Percentiles rank a stretch among this genome's conserved stretches.
phyloP scores from a whole-genome alignment of 2,329 filamentous ascomycete species.

The Paramyrothecium roridum region DNA sequence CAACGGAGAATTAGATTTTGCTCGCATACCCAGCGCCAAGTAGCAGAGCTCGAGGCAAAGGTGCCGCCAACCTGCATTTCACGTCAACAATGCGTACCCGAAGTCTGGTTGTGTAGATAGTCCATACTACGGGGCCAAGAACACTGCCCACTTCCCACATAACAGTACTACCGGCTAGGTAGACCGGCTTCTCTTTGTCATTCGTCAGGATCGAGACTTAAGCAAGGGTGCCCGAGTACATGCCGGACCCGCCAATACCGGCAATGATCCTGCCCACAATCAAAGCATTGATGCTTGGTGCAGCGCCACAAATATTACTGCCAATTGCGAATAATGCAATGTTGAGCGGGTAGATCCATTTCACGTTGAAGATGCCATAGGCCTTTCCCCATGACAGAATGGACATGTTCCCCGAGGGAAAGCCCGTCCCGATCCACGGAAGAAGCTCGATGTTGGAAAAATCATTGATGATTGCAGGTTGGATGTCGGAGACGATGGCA shows the following conservation, averaged over 20 bases:
- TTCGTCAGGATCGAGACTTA: conserved; percentile 20
- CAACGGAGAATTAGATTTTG: no score
- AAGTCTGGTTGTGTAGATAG: neutral
- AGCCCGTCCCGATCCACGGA: conserved; percentile 33
- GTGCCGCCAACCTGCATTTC: conserved; percentile 27
- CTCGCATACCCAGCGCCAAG: conserved; percentile 30
- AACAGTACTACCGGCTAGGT: conserved; percentile 13
- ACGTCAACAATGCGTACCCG: neutral
- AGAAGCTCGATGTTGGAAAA: conserved; percentile 33
- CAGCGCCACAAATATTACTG: conserved; percentile 32
- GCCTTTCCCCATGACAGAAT: conserved; percentile 32
- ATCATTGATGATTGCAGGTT: conserved; percentile 31
- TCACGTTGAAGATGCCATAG: conserved; percentile 39
- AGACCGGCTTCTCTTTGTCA: conserved; percentile 17
- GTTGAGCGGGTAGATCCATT: conserved; percentile 28
- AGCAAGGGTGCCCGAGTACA: conserved; percentile 28
- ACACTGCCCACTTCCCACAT: conserved; percentile 35
- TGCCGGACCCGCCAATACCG: conserved; percentile 36
- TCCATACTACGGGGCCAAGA: conserved; percentile 33
- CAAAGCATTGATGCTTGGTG: conserved; percentile 36
- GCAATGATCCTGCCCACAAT: conserved; percentile 41
- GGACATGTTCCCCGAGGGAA: conserved; percentile 34
- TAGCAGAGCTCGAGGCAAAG: conserved; percentile 29
- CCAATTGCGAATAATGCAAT: conserved; percentile 20
- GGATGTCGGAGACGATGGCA: conserved; percentile 46